Evolutionary conservation across 345 rosid genomes (phyloP).

Genomic region (Cardamine chenopodiifolia): DNA sequence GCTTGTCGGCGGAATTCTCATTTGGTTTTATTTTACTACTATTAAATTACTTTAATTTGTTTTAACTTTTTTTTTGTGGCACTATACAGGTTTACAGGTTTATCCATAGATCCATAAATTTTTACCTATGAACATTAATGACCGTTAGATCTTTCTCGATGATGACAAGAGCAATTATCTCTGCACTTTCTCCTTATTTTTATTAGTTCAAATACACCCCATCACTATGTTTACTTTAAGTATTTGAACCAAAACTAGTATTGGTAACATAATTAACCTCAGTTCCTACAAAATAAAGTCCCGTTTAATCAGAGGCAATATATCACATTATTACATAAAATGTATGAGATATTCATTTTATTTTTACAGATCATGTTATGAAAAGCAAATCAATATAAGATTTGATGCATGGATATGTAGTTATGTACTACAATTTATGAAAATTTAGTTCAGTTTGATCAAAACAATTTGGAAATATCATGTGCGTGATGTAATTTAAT

Average conservation of each 20-base stretch:
- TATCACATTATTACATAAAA: not conserved
- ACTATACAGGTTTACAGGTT: conserved; percentile 6
- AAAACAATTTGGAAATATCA: no score
- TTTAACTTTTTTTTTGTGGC: not conserved
- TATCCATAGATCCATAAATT: conserved; percentile 20
- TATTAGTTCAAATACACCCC: conserved; percentile 16
- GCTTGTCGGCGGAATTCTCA: conserved; percentile 45
- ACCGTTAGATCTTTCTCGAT: conserved; percentile 50
- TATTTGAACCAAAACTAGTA: not conserved
- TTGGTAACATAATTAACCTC: not conserved
- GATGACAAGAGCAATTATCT: conserved; percentile 23
- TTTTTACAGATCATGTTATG: not conserved
- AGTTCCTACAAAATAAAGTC: no score
- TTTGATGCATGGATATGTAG: no score
- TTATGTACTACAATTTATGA: no score
- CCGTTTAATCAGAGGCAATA: not conserved
- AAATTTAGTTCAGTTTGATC: not conserved
- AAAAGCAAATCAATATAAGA: no score
- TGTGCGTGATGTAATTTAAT: not conserved
- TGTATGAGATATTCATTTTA: not conserved
- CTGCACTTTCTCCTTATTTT: not conserved
- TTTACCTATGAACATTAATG: conserved; percentile 35
- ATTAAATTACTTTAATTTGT: not conserved
- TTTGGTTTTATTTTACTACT: not conserved
- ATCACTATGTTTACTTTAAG: not conserved